Base-by-base conservation (phyloP, 73 alveolate genomes). In the Urostyla sp. region DNA sequence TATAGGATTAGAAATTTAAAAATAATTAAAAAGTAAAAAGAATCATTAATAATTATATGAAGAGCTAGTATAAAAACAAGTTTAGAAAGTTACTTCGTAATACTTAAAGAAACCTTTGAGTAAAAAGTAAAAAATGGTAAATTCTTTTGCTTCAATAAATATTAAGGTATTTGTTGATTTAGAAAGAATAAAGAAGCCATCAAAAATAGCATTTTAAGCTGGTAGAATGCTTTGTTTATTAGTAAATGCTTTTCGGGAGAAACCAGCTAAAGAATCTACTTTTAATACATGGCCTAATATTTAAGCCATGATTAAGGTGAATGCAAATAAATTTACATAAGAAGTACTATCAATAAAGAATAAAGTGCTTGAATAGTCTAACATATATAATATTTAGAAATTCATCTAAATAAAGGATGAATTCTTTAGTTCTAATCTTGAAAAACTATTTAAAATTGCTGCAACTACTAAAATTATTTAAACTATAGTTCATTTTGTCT, bases 151-250 rank as follows among this genome's bases (percentile, higher is more conserved):
- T 8, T 43, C 23, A 18, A 30, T 55, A 15, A 55, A 11, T 6
- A 16, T 55, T 11, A 16, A 55, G 30, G 30, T 24, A 30, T 55
- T 55, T 21, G 72, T 55, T 55, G 72, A 55, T 11, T 30, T 55
- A 8, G 43, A 10, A 3, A 55, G 46, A 55, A 18, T 55, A 13
- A 55, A 55, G 45, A 55, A 24, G 30, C 72, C 72, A 8, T 18
- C 23, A 18, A 55, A 20, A 24, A 18, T 24, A 18, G 72, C 72
- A 55, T 55, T 55, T 26, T 18, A 26, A 55, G 45, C 28, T 20
- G 72, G 72, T 6, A 55, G 72, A 55, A 55, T 55, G 72, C 23
- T 55, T 11, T 55, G 72, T 21, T 24, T 18, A 3, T 30, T 55
- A 16, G 72, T 55, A 55, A 55, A 55, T 55, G 6, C 20, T 6